Evolutionary conservation across 768 basidiomycete genomes (phyloP).

Genomic region (Mycena chlorophos): DNA sequence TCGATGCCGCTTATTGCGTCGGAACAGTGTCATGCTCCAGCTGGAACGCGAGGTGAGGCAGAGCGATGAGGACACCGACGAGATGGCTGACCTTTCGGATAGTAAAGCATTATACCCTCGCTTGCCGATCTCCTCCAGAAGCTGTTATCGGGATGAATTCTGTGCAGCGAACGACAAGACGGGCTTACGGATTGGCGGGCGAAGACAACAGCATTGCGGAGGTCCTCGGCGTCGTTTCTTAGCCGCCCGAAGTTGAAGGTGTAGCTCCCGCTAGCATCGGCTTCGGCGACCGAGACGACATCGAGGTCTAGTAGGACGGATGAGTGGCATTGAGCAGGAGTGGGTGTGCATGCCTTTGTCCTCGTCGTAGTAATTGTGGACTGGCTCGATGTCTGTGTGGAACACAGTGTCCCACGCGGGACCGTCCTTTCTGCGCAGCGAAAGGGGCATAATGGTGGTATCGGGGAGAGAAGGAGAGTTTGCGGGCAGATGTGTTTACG

Average conservation of each 20-base stretch:
- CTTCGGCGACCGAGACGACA: constrained; percentile 52
- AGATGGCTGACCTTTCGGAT: constrained; percentile 56
- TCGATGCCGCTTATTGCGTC: constrained; percentile 61
- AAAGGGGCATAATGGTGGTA: too few species aligned
- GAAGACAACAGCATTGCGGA: constrained; percentile 56
- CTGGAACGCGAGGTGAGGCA: constrained; percentile 34
- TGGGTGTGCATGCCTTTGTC: constrained; percentile 42
- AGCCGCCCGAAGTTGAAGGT: constrained; percentile 56
- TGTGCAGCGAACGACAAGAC: too few species aligned
- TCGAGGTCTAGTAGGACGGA: constrained; percentile 50
- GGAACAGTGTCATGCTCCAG: constrained; percentile 67
- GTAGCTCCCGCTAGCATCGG: constrained; percentile 60
- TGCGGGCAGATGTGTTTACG: too few species aligned
- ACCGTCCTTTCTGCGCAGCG: constrained; percentile 56
- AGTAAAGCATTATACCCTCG: constrained; percentile 65
- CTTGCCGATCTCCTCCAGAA: constrained; percentile 54
- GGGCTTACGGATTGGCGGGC: too few species aligned
- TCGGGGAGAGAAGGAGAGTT: constrained; percentile 2
- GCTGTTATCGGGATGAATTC: too few species aligned
- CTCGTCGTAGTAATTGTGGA: constrained; percentile 64
- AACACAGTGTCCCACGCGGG: constrained; percentile 82
- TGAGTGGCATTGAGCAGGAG: neutral
- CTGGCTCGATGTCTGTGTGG: constrained; percentile 61
- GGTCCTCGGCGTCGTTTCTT: constrained; percentile 45
- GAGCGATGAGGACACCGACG: constrained; percentile 11